These are phyloP conservation scores for Neurospora sp. DNA, from an alignment of 495 filamentous ascomycete genomes.

Conservation along the genomic window DNA sequence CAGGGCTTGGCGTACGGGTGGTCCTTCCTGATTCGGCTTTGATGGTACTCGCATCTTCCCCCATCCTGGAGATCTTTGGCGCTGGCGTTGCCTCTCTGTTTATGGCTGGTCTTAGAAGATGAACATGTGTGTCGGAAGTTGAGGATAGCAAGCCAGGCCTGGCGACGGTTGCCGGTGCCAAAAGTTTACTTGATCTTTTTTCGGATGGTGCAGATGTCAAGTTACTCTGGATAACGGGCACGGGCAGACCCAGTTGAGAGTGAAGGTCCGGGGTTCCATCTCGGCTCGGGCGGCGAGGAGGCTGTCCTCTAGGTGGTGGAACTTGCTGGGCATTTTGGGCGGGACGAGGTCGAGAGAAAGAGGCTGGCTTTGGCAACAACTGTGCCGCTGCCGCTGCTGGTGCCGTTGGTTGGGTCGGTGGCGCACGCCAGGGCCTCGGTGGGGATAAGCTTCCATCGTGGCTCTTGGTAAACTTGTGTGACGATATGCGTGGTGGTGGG, in stretches of 20 bases:
- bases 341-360: slow-evolving; percentile 21
- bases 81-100: slow-evolving; percentile 30
- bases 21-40: slow-evolving; percentile 25
- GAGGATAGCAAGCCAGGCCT: slow-evolving; percentile 23
- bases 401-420: slow-evolving; percentile 21
- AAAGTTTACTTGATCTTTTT: slow-evolving; percentile 30
- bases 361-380: slow-evolving; percentile 10
- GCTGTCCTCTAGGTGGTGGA: slow-evolving; percentile 24
- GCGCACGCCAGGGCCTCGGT: slow-evolving; percentile 19
- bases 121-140: slow-evolving; percentile 10
- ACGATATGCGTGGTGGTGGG: slow-evolving; percentile 54
- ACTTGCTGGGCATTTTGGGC: slow-evolving; percentile 14
- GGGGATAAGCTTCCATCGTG: slow-evolving; percentile 24
- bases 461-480: slow-evolving; percentile 42
- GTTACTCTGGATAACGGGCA: slow-evolving; percentile 72
- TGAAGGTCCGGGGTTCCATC: slow-evolving; percentile 63
- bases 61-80: slow-evolving; percentile 19
- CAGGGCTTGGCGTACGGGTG: slow-evolving; percentile 39
- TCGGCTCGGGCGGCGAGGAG: slow-evolving; percentile 64
- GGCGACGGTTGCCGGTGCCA: slow-evolving; percentile 21
- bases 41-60: slow-evolving; percentile 7
- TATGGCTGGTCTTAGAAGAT: slow-evolving; percentile 20
- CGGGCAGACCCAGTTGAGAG: slow-evolving; percentile 44
- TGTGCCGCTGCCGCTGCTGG: slow-evolving; percentile 18
- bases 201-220: slow-evolving; percentile 42